phyloP scores from a whole-genome alignment of 2,329 filamentous ascomycete species.

The Curvularia lunata region DNA sequence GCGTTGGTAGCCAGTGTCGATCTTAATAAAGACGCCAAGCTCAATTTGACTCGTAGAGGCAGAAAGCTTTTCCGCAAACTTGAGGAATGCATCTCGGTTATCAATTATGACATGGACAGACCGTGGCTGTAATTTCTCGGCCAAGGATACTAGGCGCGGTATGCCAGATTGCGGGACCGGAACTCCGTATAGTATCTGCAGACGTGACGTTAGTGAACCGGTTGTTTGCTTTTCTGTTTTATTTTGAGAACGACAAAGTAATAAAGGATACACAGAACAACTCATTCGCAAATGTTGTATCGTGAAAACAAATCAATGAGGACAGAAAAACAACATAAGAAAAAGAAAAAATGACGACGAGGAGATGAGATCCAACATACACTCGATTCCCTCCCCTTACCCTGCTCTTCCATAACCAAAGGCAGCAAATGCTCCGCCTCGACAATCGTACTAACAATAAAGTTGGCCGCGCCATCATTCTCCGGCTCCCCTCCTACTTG shows the following conservation, averaged over 20 bases:
- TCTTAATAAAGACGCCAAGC: slow-evolving; percentile 71
- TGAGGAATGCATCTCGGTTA: slow-evolving; percentile 59
- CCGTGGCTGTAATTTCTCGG: slow-evolving; percentile 58
- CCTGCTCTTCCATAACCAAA: slow-evolving; percentile 64
- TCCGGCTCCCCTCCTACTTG: no score
- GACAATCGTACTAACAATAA: slow-evolving; percentile 76
- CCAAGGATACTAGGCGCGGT: slow-evolving; percentile 64
- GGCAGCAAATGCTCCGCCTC: slow-evolving; percentile 73
- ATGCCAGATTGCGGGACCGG: slow-evolving; percentile 69
- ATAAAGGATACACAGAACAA: neutral
- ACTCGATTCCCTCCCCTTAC: slow-evolving; percentile 63
- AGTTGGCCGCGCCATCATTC: slow-evolving; percentile 56
- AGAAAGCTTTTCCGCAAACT: slow-evolving; percentile 46
- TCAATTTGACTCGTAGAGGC: slow-evolving; percentile 32
- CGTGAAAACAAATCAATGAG: neutral
- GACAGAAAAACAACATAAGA: neutral
- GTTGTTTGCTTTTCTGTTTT: no score
- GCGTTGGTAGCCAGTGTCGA: slow-evolving; percentile 75
- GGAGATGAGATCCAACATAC: slow-evolving; percentile 49
- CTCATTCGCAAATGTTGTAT: no score
- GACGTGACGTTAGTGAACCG: neutral
- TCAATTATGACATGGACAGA: slow-evolving; percentile 73
- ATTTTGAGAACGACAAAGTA: neutral
- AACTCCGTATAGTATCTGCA: slow-evolving; percentile 72
- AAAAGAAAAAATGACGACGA: neutral